phyloP scores from a whole-genome alignment of 257 asterid species.

The Henckelia pumila region DNA sequence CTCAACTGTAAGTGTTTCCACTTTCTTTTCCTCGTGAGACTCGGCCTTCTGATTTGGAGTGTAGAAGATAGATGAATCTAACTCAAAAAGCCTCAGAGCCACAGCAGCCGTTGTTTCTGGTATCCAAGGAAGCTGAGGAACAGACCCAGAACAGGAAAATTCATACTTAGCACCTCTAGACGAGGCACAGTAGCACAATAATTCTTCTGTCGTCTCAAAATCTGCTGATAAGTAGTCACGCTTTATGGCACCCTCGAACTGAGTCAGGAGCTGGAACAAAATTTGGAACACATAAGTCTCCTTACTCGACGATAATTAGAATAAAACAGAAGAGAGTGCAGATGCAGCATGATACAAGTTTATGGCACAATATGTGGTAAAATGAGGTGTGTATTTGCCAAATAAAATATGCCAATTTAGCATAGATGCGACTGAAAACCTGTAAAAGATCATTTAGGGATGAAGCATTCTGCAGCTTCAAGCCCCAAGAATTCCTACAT shows the following conservation, averaged over 20 bases:
- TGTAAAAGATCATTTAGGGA: constrained; percentile 67
- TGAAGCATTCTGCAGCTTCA: constrained; percentile 57
- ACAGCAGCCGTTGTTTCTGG: constrained; percentile 86
- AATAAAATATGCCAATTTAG: constrained; percentile 12
- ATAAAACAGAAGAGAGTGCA: neutral
- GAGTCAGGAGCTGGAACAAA: constrained; percentile 60
- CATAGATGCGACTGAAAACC: constrained; percentile 38
- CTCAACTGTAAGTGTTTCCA: constrained; percentile 71
- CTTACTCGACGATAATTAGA: neutral
- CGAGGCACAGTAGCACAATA: constrained; percentile 50
- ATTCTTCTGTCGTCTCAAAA: constrained; percentile 88
- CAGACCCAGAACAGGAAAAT: constrained; percentile 36
- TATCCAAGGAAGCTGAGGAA: constrained; percentile 84
- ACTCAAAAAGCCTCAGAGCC: constrained; percentile 85
- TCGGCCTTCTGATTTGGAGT: constrained; percentile 58
- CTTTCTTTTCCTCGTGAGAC: constrained; percentile 42
- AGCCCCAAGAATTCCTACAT: constrained; percentile 66
- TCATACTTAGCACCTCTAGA: constrained; percentile 38
- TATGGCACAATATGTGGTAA: neutral
- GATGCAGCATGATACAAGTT: constrained; percentile 15
- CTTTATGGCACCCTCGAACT: constrained; percentile 68
- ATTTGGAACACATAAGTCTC: neutral
- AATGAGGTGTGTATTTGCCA: constrained; percentile 1
- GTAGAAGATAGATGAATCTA: constrained; percentile 71
- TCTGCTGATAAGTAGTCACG: constrained; percentile 67